phyloP scores from a whole-genome alignment of 345 rosid species.

The Eucalyptus erythrocorys region DNA sequence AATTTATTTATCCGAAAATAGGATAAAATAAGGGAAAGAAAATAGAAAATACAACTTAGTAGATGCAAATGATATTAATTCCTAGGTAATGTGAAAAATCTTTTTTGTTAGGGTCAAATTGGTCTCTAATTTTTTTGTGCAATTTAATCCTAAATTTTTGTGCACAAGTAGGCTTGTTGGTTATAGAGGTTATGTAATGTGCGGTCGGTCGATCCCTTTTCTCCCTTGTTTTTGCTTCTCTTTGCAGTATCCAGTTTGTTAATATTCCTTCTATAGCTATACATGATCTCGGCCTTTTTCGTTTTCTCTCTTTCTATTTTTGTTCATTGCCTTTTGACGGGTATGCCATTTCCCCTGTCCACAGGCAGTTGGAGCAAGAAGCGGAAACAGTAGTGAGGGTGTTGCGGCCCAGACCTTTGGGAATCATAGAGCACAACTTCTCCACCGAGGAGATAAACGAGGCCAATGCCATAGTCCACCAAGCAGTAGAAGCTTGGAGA shows the following conservation, averaged over 20 bases:
- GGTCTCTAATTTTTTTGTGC: background rate
- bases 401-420: conserved; percentile 77
- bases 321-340: background rate
- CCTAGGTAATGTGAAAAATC: no score
- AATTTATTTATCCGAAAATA: no score
- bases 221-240: background rate
- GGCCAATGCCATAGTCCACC: conserved; percentile 45
- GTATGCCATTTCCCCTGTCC: background rate
- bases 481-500: conserved; percentile 65
- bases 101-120: background rate
- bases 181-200: background rate
- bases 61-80: no score
- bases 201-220: background rate
- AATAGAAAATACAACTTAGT: no score
- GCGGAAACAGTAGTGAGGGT: conserved; percentile 73
- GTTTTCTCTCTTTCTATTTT: background rate
- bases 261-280: background rate
- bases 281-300: background rate
- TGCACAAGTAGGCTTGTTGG: background rate
- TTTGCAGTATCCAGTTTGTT: background rate
- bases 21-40: no score
- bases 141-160: no score
- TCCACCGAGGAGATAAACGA: conserved; percentile 43
- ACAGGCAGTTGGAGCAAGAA: conserved; percentile 73
- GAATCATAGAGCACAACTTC: conserved; percentile 76